phyloP scores from a whole-genome alignment of 2,329 filamentous ascomycete species.

The Tolypocladium guangdongense region DNA sequence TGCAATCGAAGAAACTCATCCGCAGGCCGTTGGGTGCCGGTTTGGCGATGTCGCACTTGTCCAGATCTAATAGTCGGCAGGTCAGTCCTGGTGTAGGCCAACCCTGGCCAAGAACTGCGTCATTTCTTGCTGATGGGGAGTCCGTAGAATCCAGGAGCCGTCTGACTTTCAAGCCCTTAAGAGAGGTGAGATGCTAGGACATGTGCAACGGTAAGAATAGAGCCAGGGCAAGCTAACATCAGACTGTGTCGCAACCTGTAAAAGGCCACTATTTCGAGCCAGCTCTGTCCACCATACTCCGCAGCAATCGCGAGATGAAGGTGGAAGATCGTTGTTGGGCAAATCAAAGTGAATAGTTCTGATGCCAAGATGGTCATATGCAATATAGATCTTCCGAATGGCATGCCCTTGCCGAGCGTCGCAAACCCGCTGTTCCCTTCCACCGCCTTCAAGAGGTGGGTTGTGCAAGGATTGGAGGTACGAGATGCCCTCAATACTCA shows the following conservation, averaged over 20 bases:
- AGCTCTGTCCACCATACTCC: constrained; percentile 3
- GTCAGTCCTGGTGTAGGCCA: neutral
- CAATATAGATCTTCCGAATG: constrained; percentile 1
- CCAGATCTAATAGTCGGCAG: neutral
- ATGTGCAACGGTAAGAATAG: neutral
- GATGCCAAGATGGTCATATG: constrained; percentile 4
- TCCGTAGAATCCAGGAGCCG: neutral
- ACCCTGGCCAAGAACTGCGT: neutral
- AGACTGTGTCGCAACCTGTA: neutral
- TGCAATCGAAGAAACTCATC: constrained; percentile 1
- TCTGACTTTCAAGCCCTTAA: neutral
- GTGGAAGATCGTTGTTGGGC: neutral
- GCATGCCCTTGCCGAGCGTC: neutral
- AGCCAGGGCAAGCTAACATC: neutral
- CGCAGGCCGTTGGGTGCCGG: neutral
- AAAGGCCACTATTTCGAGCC: constrained; percentile 1
- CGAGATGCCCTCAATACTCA: constrained; percentile 1
- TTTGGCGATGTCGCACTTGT: neutral
- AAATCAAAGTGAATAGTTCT: neutral
- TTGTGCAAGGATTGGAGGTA: constrained; percentile 1
- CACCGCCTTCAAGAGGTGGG: neutral
- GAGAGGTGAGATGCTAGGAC: neutral
- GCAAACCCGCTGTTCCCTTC: neutral
- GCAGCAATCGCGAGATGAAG: neutral
- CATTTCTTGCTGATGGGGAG: neutral